Conservation (phyloP, 352 stramenopile species). For the Pythium myriotylum region DNA sequence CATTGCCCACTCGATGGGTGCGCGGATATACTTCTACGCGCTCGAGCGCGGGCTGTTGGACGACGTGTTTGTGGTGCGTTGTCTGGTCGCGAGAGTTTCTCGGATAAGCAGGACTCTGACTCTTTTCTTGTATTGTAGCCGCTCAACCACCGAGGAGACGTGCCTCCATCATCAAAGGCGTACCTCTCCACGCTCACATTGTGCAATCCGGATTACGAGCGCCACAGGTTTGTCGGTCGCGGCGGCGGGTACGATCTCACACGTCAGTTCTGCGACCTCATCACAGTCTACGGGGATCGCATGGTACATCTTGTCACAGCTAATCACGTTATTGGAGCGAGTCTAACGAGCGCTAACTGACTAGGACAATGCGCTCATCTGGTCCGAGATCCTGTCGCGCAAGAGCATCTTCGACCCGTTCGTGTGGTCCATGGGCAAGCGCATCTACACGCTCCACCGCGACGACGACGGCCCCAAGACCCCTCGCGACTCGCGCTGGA, state of each 20-base stretch:
- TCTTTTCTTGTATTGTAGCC: too few relatives aligned
- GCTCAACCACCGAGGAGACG: neutral
- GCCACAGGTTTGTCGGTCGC: constrained; percentile 2
- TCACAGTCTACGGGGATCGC: constrained; percentile 51
- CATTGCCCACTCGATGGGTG: constrained; percentile 41
- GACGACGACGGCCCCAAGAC: constrained; percentile 3
- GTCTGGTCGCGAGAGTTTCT: too few relatives aligned
- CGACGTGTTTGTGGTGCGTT: constrained; percentile 26
- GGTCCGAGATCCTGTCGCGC: constrained; percentile 31
- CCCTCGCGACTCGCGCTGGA: constrained; percentile 21
- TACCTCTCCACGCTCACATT: constrained; percentile 15
- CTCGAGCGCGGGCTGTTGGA: constrained; percentile 24
- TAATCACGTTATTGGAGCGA: neutral
- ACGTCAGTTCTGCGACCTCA: constrained; percentile 27
- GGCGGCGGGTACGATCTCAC: constrained; percentile 19
- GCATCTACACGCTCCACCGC: constrained; percentile 15
- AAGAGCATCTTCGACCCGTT: constrained; percentile 23
- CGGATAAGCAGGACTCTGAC: too few relatives aligned
- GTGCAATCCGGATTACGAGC: constrained; percentile 14
- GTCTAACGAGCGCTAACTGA: neutral
- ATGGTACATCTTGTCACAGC: constrained; percentile 9
- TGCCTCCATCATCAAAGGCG: neutral
- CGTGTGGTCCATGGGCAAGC: constrained; percentile 29
- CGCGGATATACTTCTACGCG: constrained; percentile 36
- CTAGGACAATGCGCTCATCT: constrained; percentile 46